Base-by-base conservation (phyloP, 257 asterid genomes). In the Anisodus acutangulus region DNA sequence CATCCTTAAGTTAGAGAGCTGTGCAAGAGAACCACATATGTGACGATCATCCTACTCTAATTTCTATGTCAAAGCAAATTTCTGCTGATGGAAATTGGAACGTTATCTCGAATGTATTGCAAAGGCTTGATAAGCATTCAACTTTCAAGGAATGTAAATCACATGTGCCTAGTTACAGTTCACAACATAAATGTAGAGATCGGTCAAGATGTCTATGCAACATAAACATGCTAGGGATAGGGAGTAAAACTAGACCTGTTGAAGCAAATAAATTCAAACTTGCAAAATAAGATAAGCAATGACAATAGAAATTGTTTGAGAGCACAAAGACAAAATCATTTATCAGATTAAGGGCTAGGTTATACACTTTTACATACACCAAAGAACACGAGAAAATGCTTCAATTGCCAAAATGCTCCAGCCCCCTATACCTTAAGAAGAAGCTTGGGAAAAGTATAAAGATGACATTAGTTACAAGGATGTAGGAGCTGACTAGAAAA, bases 211-310 rank as follows among this genome's bases (percentile, higher is more conserved):
- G 35, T 43, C 57, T 43, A 17, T 72, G 39, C 80, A 72, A n/a
- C 26, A 22, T 22, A 22, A 45, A 59, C 0, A 39, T 1, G 80
- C 9, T 45, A 19, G 26, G 54, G 6, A 39, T 45, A 19, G 26
- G 54, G 6, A 39, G 54, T 60, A 60, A 41, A n/a, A 59, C 7
- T 70, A 59, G 71, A 85, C 89, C 55, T 15, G 90, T 92, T 93
- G 94, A 89, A 39, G 97, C 63, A 15, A 57, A 57, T 16, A 57
- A 57, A 57, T 70, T 11, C 13, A 41, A 70, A 41, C 16, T 70
- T 12, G 16, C 17, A 8, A 16, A 41, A 41, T 43, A 19, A 8
- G 16, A 70, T 4, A 4, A 19, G 39, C 39, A 22, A 26, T 4
- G 41, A 10, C 8, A 63, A 22, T 63, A 63, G 41, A 63, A 63